A percentile compares a stretch with the other conserved stretches of the same genome.
These are phyloP conservation scores for Daldinia loculata DNA, from an alignment of 495 filamentous ascomycete genomes.

Conservation along the genomic window DNA sequence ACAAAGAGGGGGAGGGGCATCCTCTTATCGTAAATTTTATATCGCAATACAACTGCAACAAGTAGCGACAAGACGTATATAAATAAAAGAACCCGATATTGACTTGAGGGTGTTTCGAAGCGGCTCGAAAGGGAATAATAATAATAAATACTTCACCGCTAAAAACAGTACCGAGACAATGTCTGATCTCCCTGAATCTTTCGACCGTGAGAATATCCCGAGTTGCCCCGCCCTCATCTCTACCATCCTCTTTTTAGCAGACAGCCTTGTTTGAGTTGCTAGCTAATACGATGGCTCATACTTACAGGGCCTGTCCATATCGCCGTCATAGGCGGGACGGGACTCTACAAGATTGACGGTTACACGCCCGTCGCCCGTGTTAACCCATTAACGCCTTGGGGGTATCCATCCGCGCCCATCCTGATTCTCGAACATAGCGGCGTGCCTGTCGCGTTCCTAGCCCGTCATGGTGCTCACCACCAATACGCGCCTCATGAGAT, in stretches of 20 bases:
- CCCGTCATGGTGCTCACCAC: slow-evolving; percentile 89
- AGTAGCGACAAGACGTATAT: neutral
- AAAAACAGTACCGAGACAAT: slow-evolving; percentile 47
- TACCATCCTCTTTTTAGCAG: slow-evolving; percentile 1
- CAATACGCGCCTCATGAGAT: slow-evolving; percentile 92
- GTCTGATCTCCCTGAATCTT: slow-evolving; percentile 64
- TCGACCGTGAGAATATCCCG: slow-evolving; percentile 55
- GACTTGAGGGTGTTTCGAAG: too few species aligned
- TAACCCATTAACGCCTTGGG: slow-evolving; percentile 85
- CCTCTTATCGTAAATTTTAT: slow-evolving; percentile 1
- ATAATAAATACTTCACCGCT: neutral
- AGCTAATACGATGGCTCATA: slow-evolving; percentile 18
- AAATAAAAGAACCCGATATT: neutral
- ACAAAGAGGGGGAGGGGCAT: neutral
- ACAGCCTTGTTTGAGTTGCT: slow-evolving; percentile 18
- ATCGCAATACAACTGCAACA: neutral
- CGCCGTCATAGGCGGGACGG: slow-evolving; percentile 96
- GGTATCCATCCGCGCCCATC: slow-evolving; percentile 87
- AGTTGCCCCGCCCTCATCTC: slow-evolving; percentile 10
- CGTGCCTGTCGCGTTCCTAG: slow-evolving; percentile 89
- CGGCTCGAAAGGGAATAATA: neutral
- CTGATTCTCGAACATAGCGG: slow-evolving; percentile 83
- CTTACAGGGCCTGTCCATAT: slow-evolving; percentile 78
- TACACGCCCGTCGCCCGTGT: slow-evolving; percentile 84
- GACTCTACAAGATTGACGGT: slow-evolving; percentile 72